Evolutionary conservation across 352 stramenopile genomes (phyloP).

Genomic region (Aphanomyces stellatus): DNA sequence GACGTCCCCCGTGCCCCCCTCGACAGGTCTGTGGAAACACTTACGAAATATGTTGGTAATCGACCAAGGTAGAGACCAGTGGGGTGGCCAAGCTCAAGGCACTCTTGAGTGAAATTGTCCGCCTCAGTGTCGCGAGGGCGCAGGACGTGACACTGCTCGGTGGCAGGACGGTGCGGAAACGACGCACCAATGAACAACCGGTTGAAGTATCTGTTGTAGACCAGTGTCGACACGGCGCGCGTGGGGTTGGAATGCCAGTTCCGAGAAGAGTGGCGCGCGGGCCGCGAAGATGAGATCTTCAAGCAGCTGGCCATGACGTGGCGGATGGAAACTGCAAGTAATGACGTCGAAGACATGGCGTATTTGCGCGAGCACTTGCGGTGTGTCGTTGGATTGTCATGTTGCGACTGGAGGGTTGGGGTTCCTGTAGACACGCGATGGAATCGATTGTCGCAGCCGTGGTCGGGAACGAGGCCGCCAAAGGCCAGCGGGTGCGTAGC

Average conservation of each 20-base stretch:
- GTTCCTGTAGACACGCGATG: too few relatives aligned
- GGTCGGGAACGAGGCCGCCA: too few relatives aligned
- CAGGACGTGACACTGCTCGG: background rate
- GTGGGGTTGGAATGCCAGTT: constrained; percentile 6
- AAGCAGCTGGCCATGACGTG: background rate
- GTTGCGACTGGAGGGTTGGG: background rate
- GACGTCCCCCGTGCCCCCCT: too few relatives aligned
- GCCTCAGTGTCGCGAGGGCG: background rate
- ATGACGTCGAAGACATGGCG: background rate
- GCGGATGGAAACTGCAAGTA: background rate
- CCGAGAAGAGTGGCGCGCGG: constrained; percentile 2
- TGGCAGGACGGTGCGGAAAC: too few relatives aligned
- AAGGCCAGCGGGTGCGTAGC: too few relatives aligned
- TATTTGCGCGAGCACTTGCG: background rate
- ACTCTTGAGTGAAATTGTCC: constrained; percentile 6
- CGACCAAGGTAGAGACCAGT: too few relatives aligned
- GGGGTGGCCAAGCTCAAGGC: background rate
- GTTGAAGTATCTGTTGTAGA: too few relatives aligned
- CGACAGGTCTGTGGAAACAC: too few relatives aligned
- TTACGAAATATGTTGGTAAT: too few relatives aligned
- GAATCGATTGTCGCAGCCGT: too few relatives aligned
- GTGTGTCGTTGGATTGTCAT: background rate
- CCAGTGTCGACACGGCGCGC: too few relatives aligned
- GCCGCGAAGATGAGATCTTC: background rate
- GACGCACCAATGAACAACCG: too few relatives aligned